phyloP scores from a whole-genome alignment of 768 basidiomycete genomes.

The Stropharia rugosoannulata region DNA sequence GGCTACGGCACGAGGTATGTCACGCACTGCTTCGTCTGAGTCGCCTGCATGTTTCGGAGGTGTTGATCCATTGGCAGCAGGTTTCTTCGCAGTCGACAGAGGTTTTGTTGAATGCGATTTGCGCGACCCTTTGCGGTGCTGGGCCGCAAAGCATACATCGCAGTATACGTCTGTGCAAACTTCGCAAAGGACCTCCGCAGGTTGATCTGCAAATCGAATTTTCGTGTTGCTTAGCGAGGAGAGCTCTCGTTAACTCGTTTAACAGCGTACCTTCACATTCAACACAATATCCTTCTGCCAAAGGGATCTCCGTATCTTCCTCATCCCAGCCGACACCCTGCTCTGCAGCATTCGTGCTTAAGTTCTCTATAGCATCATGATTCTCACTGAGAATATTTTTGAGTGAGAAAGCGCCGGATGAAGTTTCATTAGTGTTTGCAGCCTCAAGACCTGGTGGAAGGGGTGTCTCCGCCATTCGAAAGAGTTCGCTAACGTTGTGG shows the following conservation, averaged over 20 bases:
- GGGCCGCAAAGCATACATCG: constrained; percentile 83
- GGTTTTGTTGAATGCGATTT: constrained; percentile 60
- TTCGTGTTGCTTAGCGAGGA: not conserved
- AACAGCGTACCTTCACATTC: constrained; percentile 77
- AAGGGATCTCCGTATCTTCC: constrained; percentile 46
- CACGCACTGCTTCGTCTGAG: constrained; percentile 32
- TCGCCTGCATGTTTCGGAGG: constrained; percentile 10
- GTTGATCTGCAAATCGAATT: constrained; percentile 59
- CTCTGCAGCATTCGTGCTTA: constrained; percentile 28
- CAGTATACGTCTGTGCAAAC: constrained; percentile 74
- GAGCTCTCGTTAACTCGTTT: not conserved
- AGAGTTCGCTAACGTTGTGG: constrained; percentile 1
- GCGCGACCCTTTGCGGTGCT: constrained; percentile 80
- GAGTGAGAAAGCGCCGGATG: constrained; percentile 49
- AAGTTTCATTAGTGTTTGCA: constrained; percentile 4
- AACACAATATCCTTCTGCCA: constrained; percentile 68
- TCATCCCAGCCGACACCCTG: constrained; percentile 65
- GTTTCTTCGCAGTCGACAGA: constrained; percentile 32
- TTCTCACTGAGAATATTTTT: constrained; percentile 68
- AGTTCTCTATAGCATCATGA: constrained; percentile 62
- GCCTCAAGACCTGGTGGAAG: constrained; percentile 14
- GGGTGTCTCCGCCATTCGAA: constrained; percentile 18
- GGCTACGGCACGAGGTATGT: not conserved
- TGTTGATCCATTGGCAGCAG: constrained; percentile 23
- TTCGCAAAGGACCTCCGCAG: constrained; percentile 72